Evolutionary conservation across 306 rosid genomes (phyloP).

Genomic region (Ormosia emarginata): DNA sequence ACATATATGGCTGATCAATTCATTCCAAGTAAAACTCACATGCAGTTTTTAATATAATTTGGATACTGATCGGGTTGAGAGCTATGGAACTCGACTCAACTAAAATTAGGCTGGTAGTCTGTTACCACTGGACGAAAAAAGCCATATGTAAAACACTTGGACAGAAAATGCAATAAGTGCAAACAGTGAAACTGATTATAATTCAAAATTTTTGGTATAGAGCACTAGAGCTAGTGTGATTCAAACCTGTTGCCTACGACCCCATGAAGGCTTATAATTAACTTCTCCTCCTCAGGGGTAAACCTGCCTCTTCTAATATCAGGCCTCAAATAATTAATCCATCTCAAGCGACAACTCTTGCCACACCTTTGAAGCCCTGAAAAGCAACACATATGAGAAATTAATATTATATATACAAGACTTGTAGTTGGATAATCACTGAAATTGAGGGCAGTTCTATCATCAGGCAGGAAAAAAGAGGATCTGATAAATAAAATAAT

Average conservation of each 20-base stretch:
- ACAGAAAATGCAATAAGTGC: neutral
- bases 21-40: neutral
- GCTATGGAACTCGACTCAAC: neutral
- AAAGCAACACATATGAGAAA: neutral
- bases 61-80: neutral
- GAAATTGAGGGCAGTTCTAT: neutral
- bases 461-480: neutral
- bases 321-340: conserved; percentile 99
- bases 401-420: neutral
- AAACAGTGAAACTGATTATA: neutral
- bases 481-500: neutral
- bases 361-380: conserved; percentile 97
- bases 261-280: conserved; percentile 85
- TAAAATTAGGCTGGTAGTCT: neutral
- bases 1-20: neutral
- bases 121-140: neutral
- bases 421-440: neutral
- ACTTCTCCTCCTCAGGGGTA: conserved; percentile 88
- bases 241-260: conserved; percentile 89
- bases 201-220: neutral
- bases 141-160: neutral
- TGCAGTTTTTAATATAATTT: neutral
- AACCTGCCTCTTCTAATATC: conserved; percentile 96
- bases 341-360: conserved; percentile 88
- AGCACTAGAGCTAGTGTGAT: neutral